These are phyloP conservation scores for Chlamydomonas urium DNA, from an alignment of 139 green algal species.

Conservation along the genomic window DNA sequence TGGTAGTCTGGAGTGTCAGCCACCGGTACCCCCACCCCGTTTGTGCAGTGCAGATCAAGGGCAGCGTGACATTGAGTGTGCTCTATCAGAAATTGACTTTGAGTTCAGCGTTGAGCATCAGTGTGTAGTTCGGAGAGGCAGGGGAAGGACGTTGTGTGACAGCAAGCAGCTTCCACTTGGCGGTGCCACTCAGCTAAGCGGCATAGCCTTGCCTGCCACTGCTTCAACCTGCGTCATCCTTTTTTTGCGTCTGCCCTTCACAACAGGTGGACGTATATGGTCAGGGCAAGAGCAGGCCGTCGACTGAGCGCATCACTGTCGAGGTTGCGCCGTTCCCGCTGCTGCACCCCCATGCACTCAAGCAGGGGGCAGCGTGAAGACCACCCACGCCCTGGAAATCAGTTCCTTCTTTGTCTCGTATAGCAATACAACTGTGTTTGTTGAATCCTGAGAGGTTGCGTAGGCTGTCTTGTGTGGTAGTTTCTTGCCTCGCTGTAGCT, in stretches of 20 bases:
- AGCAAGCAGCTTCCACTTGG: not conserved
- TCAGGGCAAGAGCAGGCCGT: not conserved
- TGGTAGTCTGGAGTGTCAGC: too few relatives aligned
- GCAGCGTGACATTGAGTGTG: not conserved
- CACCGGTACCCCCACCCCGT: not conserved
- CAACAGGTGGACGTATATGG: constrained; percentile 5
- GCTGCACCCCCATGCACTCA: not conserved
- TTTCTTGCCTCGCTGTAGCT: too few relatives aligned
- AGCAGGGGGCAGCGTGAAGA: too few relatives aligned
- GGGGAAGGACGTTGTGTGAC: not conserved
- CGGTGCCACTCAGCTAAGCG: not conserved
- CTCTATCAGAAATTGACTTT: not conserved
- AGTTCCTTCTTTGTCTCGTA: too few relatives aligned
- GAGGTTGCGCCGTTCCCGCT: constrained; percentile 5
- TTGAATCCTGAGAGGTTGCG: too few relatives aligned
- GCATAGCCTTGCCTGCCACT: not conserved
- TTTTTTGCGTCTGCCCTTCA: not conserved
- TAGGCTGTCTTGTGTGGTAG: too few relatives aligned
- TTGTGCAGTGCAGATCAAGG: not conserved
- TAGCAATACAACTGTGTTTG: too few relatives aligned
- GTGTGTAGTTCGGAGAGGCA: not conserved
- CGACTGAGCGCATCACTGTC: not conserved
- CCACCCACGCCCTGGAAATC: too few relatives aligned
- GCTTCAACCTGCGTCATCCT: not conserved
- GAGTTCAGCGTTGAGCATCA: not conserved